Evolutionary conservation across 257 asterid species (phyloP), one percentile per base, ranked within the genome.

Genomic region (Gentiana straminea): DNA sequence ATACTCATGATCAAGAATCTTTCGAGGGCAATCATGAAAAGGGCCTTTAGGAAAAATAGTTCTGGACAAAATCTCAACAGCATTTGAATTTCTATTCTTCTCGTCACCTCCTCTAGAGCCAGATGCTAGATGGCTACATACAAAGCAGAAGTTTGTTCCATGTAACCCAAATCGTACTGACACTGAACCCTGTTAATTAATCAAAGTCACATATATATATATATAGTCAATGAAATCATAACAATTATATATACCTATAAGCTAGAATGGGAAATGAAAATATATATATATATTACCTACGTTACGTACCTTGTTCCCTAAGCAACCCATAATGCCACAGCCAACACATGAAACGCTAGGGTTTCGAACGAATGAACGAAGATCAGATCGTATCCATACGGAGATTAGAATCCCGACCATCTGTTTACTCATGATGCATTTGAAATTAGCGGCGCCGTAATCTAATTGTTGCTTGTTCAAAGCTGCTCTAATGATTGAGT

Each of bases 381-480:
- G 80, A 55, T 73, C 82, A 57, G 60, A 71, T 51, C 86, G 81
- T 49, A 82, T 70, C 91, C 91, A 82, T 46, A 77, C 84, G 0
- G 91, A 68, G 35, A 82, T 79, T 41, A 82, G 53, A 32, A 82
- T 79, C 52, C 91, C 91, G 3, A 79, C 91, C 91, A 82, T 82
- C 63, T 82, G 84, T 58, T 82, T 82, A 33, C 86, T 79, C 24
- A 82, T 75, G 54, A 82, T 75, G 68, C 91, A 82, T 52, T 71
- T 63, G 49, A 68, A 82, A 46, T 60, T 68, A 47, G 51, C 6
- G 47, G 53, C 45, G 10, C 38, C 12, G 8, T 12, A 13, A 49
- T 50, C 24, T 2, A 13, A 33, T 37, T 51, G 62, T 43, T 36
- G 71, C 67, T 68, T 77, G 65, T 68, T 73, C 4, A 82, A 58